These are phyloP conservation scores for Raffaelea albimanens DNA, from an alignment of 2,329 filamentous ascomycete species.

Conservation along the genomic window DNA sequence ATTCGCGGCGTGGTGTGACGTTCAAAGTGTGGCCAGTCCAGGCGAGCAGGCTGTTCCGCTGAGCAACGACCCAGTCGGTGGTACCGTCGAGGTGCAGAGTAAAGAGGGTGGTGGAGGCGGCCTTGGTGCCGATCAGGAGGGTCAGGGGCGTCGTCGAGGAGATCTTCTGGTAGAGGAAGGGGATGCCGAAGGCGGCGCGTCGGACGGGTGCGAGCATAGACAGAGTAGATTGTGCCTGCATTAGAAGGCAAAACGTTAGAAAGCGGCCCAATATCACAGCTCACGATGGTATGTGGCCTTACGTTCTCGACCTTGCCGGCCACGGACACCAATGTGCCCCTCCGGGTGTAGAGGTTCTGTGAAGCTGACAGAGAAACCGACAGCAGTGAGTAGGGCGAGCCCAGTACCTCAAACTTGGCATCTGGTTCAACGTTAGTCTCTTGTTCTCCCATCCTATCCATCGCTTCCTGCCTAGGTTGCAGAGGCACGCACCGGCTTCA, in stretches of 20 bases:
- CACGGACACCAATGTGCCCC: conserved; percentile 82
- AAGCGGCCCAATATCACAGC: background rate
- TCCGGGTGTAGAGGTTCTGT: conserved; percentile 83
- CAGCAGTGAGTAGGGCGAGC: conserved; percentile 84
- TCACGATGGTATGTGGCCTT: conserved; percentile 16
- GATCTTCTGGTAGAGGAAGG: conserved; percentile 89
- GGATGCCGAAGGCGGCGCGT: conserved; percentile 72
- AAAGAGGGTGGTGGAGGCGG: conserved; percentile 75
- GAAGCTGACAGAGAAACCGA: conserved; percentile 90
- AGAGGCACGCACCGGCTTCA: conserved; percentile 35
- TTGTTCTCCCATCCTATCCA: no score
- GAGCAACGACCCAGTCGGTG: conserved; percentile 88
- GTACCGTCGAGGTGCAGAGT: conserved; percentile 87
- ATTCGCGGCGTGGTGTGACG: conserved; percentile 57
- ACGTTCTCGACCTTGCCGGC: conserved; percentile 89
- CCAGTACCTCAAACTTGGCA: conserved; percentile 89
- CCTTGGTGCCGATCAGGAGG: conserved; percentile 80
- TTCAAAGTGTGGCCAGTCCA: conserved; percentile 88
- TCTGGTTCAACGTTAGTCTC: conserved; percentile 48
- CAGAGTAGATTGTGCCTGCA: conserved; percentile 76
- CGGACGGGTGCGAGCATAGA: conserved; percentile 77
- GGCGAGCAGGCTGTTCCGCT: conserved; percentile 80
- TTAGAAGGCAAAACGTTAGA: background rate
- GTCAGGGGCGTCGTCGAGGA: conserved; percentile 81
- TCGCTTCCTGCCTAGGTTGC: no score